These are phyloP conservation scores for Syncephalastrum contaminatum DNA, from an alignment of 371 early-diverging fungal species.

Conservation along the genomic window DNA sequence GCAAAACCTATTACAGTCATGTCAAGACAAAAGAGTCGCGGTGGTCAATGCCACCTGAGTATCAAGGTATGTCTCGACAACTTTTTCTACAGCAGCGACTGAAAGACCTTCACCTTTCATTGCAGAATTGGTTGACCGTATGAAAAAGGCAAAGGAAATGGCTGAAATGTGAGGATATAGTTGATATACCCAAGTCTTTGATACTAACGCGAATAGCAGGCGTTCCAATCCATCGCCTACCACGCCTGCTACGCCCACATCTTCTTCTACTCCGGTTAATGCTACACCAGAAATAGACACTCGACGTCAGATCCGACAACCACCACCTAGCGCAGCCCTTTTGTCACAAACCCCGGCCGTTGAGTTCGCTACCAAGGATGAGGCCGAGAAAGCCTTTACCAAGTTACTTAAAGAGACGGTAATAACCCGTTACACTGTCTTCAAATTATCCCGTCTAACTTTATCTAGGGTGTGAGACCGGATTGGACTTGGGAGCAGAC, in stretches of 20 bases:
- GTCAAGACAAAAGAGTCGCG: constrained; percentile 76
- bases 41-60: constrained; percentile 86
- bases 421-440: constrained; percentile 8
- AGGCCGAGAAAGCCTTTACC: constrained; percentile 83
- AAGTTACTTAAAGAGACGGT: constrained; percentile 71
- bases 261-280: constrained; percentile 2
- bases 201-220: background rate
- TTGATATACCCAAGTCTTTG: constrained; percentile 1
- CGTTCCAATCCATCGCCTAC: too few species aligned
- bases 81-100: background rate
- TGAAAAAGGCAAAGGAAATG: too few species aligned
- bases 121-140: too few species aligned
- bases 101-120: too few species aligned
- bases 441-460: constrained; percentile 1
- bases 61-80: constrained; percentile 43
- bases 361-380: constrained; percentile 74
- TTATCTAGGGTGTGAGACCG: constrained; percentile 64
- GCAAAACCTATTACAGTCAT: constrained; percentile 90
- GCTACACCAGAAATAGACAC: constrained; percentile 8
- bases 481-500: constrained; percentile 93
- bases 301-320: constrained; percentile 14
- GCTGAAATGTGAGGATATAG: background rate
- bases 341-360: constrained; percentile 28
- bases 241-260: background rate
- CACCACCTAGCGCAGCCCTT: constrained; percentile 19